Conservation (phyloP, 768 basidiomycete genomes). For the Tulasnella sp. region DNA sequence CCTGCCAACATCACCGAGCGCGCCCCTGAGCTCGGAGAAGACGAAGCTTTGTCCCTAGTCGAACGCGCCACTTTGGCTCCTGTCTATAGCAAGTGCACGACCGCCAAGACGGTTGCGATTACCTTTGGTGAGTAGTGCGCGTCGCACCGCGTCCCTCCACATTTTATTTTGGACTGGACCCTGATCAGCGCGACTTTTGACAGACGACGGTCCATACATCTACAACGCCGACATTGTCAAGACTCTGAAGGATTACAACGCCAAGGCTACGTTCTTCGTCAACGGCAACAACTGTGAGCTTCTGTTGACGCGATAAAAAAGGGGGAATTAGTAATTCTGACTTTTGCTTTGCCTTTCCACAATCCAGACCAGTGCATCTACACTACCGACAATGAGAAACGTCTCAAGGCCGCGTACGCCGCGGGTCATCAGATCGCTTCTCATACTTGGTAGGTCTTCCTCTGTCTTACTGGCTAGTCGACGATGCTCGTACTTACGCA, state of each 20-base stretch:
- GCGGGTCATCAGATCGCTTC: constrained; percentile 5
- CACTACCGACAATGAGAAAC: background rate
- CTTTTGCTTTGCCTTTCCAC: background rate
- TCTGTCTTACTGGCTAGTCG: background rate
- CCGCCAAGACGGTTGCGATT: background rate
- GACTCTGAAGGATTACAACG: background rate
- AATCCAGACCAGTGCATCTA: background rate
- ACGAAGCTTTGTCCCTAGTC: too few relatives aligned
- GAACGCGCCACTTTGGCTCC: background rate
- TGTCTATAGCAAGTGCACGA: background rate
- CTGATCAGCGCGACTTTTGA: background rate
- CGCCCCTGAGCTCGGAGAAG: too few relatives aligned
- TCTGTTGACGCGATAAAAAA: background rate
- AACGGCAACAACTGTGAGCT: background rate
- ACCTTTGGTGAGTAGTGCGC: background rate
- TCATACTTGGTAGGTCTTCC: background rate
- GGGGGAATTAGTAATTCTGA: background rate
- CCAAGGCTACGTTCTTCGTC: constrained; percentile 11
- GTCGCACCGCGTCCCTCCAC: background rate
- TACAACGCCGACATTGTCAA: background rate
- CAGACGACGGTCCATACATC: background rate
- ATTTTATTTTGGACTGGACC: background rate
- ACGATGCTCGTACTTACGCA: background rate
- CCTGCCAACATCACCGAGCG: too few relatives aligned
- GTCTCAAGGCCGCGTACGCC: background rate